Base-by-base conservation (phyloP, 495 filamentous ascomycete species). In the Lineolata rhizophorae region DNA sequence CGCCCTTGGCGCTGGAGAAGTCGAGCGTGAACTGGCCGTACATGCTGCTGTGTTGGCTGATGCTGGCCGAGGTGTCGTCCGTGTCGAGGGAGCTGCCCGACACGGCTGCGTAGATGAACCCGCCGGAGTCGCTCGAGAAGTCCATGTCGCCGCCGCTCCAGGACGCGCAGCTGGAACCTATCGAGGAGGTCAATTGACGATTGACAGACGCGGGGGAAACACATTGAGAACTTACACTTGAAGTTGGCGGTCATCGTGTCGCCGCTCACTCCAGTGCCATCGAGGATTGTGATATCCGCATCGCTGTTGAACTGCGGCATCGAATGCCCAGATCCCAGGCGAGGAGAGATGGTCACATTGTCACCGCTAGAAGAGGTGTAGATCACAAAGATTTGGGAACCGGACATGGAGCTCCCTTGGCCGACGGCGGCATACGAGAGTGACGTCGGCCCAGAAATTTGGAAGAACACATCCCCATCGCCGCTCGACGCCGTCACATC, bases 51-150 rank as follows among this genome's bases (percentile, higher is more conserved):
- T 92, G 82, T 35, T 70, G 54, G 5, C 25, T 19, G 35, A 90
- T 69, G 10, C 30, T 34, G 0, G 61, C 65, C 4, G 47, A 49
- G 2, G 41, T 26, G 32, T 57, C 58, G 8, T 61, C 55, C 8
- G 67, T 65, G 20, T 64, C 55, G 28, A 85, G 42, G 1, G 72
- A 39, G 0, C 49, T 44, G 3, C 81, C 75, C 9, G 48, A 41
- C 33, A 67, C 68, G 47, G 61, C 60, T 1, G 72, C 73, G 43
- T 60, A 72, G 38, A 92, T 74, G 67, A 76, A 85, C 9, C 51
- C 42, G 13, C 62, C 60, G 4, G 41, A 47, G 1, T 56, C 45
- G 18, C 45, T 50, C 9, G 38, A 59, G 15, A 60, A 48, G 35
- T 64, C 43, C 31, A 59, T 56, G n/a, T 37, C 37, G 3, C 61